phyloP scores from a whole-genome alignment of 2,329 filamentous ascomycete genomes.

The Amylocarpus encephaloides region DNA sequence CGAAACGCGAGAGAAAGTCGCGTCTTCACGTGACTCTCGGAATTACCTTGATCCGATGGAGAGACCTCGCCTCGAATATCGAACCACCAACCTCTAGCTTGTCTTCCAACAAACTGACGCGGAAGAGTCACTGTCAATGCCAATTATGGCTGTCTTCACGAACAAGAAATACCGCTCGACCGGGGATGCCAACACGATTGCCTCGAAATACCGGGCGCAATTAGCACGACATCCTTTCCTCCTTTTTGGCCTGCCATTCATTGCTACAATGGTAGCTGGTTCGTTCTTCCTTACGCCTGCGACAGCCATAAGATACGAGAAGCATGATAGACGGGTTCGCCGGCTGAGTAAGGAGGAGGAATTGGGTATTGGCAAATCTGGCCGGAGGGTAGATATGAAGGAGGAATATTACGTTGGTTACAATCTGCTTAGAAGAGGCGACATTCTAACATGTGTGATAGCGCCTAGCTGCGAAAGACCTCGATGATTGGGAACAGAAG shows the following conservation, averaged over 20 bases:
- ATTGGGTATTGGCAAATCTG: slow-evolving; percentile 67
- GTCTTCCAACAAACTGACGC: too few species aligned
- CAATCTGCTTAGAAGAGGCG: neutral
- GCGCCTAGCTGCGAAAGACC: slow-evolving; percentile 78
- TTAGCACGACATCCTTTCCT: slow-evolving; percentile 80
- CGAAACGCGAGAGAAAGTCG: slow-evolving; percentile 9
- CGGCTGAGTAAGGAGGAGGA: slow-evolving; percentile 82
- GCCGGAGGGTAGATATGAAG: slow-evolving; percentile 68
- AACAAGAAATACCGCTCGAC: slow-evolving; percentile 65
- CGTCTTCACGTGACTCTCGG: slow-evolving; percentile 18
- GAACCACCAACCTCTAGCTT: slow-evolving; percentile 1
- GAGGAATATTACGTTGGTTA: slow-evolving; percentile 79
- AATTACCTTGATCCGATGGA: neutral
- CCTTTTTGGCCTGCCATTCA: slow-evolving; percentile 89
- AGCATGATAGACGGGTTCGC: slow-evolving; percentile 82
- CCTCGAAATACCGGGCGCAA: slow-evolving; percentile 66
- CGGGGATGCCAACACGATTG: slow-evolving; percentile 61
- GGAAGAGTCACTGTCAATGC: too few species aligned
- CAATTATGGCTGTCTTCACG: slow-evolving; percentile 55
- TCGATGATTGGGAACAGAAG: slow-evolving; percentile 97
- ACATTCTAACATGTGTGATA: slow-evolving; percentile 34
- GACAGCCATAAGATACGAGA: slow-evolving; percentile 88
- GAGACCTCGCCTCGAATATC: neutral
- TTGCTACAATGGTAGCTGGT: slow-evolving; percentile 80
- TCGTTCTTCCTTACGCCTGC: slow-evolving; percentile 94